These are phyloP conservation scores for Litchi chinensis DNA, from an alignment of 345 rosid genomes.

Conservation along the genomic window DNA sequence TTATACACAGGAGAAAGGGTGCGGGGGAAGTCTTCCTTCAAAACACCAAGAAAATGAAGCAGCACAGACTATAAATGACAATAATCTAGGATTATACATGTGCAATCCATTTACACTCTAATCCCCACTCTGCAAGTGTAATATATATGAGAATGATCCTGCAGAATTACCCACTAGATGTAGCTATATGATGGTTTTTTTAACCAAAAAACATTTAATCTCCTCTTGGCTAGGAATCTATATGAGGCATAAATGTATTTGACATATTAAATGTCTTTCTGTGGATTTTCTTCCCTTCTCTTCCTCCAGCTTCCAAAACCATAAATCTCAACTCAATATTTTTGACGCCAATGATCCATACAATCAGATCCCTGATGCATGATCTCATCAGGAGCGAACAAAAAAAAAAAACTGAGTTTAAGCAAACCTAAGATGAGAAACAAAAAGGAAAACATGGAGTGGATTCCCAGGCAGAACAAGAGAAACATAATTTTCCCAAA, in stretches of 20 bases:
- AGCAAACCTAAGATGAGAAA: background rate
- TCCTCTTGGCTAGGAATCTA: background rate
- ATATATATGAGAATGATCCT: background rate
- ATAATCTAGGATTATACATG: no score
- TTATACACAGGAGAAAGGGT: slow-evolving; percentile 77
- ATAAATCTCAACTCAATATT: background rate
- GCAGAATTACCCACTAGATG: background rate
- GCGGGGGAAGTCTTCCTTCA: slow-evolving; percentile 71
- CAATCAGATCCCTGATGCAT: background rate
- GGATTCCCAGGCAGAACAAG: no score
- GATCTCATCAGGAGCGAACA: background rate
- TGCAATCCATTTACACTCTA: background rate
- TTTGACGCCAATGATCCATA: background rate
- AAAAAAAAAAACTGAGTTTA: background rate
- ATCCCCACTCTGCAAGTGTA: background rate
- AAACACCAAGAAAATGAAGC: slow-evolving; percentile 28
- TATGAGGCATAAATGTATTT: background rate
- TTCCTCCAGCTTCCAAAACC: slow-evolving; percentile 1
- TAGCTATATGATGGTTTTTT: no score
- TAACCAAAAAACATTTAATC: background rate
- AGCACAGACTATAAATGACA: background rate
- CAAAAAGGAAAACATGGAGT: no score
- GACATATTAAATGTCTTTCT: background rate
- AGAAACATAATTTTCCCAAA: no score
- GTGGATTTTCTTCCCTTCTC: background rate